phyloP scores from a whole-genome alignment of 345 rosid species.

The Garcia nutans region DNA sequence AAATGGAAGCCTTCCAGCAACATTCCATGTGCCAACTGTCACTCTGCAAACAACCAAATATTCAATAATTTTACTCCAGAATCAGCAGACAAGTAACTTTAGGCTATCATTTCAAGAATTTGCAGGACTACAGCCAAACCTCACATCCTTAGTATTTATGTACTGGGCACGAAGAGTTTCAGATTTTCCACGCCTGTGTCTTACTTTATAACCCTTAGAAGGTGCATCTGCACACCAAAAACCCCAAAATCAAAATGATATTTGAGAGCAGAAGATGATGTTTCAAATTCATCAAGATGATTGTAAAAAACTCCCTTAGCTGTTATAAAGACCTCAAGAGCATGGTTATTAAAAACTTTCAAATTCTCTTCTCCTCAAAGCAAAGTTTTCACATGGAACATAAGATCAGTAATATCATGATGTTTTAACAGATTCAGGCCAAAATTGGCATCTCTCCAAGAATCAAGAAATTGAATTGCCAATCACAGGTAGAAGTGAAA shows the following conservation, averaged over 20 bases:
- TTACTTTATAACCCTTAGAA: conserved; percentile 41
- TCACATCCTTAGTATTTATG: conserved; percentile 84
- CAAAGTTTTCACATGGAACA: neutral
- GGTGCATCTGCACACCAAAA: conserved; percentile 44
- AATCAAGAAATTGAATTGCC: neutral
- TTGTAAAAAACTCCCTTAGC: neutral
- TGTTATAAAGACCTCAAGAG: neutral
- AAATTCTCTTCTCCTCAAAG: neutral
- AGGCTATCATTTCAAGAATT: neutral
- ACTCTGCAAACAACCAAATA: conserved; percentile 48
- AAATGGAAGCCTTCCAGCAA: conserved; percentile 78
- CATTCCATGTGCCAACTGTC: conserved; percentile 90
- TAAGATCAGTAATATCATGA: neutral
- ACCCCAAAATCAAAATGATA: conserved; percentile 9
- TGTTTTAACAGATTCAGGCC: neutral
- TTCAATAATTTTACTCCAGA: neutral
- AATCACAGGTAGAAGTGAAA: neutral
- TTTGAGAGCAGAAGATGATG: neutral
- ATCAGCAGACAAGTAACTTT: neutral
- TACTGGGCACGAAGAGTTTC: conserved; percentile 93
- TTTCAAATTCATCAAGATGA: conserved; percentile 5
- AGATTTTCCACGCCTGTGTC: conserved; percentile 92
- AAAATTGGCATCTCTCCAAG: neutral
- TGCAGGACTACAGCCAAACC: conserved; percentile 43
- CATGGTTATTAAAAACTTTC: neutral